Evolutionary conservation across 106 monocot species (phyloP).

Genomic region (Ottelia alismoides): DNA sequence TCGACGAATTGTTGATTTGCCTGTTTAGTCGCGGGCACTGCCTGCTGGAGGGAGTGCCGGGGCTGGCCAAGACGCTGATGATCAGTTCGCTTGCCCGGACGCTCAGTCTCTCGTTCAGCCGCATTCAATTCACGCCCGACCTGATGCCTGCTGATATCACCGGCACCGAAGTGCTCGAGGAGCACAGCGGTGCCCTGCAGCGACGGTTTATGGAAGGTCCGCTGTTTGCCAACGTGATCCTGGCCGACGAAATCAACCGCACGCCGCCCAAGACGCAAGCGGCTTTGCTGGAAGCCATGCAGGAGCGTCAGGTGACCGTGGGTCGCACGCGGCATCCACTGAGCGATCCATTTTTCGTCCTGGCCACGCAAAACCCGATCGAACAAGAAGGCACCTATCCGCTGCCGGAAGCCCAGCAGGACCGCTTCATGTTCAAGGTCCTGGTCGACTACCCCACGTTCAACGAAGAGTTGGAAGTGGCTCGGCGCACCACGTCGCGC

Average conservation of each 20-base stretch:
- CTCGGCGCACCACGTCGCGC: neutral
- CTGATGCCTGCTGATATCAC: too few species aligned
- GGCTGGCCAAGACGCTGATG: conserved; percentile 2
- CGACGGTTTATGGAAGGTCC: neutral
- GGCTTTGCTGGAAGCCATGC: neutral
- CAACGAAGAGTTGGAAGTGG: neutral
- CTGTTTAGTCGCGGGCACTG: neutral
- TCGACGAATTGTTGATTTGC: neutral
- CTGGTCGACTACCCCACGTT: neutral
- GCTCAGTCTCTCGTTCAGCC: neutral
- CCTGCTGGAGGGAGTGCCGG: neutral
- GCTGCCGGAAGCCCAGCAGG: conserved; percentile 1
- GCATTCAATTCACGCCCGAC: too few species aligned
- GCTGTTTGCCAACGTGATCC: neutral
- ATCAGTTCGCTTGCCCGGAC: neutral
- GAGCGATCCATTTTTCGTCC: neutral
- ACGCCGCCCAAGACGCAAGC: too few species aligned
- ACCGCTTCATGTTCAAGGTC: conserved; percentile 1
- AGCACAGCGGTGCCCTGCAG: neutral
- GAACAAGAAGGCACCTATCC: too few species aligned
- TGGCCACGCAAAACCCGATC: too few species aligned
- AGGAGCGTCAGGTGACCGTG: too few species aligned
- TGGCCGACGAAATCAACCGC: conserved; percentile 5
- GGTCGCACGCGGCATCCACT: neutral
- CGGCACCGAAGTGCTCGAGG: too few species aligned